Percentiles rank a stretch among this genome's conserved stretches.
Evolutionary conservation across 1,139 yeast genomes (phyloP).

Genomic region (Protomyces arabidopsidicola): DNA sequence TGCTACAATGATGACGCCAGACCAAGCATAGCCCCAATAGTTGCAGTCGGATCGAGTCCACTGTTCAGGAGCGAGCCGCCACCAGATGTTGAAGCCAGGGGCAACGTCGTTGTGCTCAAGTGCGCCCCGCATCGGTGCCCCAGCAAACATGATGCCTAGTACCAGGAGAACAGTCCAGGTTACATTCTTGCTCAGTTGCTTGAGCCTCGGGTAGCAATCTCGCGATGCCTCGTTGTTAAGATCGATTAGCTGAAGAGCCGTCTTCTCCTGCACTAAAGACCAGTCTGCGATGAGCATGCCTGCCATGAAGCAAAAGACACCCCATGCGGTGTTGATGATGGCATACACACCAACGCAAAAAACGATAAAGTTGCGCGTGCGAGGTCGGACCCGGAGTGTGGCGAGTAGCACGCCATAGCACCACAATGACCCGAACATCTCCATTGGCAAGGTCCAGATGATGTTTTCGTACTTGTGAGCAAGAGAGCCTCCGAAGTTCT

Average conservation of each 20-base stretch:
- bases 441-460: slow-evolving; percentile 10
- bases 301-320: slow-evolving; percentile 7
- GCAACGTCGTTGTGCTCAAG: not conserved
- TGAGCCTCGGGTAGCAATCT: not conserved
- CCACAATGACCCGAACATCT: slow-evolving; percentile 7
- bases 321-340: not conserved
- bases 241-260: not conserved
- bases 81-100: not conserved
- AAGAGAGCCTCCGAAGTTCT: not conserved
- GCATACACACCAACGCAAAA: not conserved
- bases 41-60: not conserved
- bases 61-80: slow-evolving; percentile 5
- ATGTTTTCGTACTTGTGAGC: slow-evolving; percentile 9
- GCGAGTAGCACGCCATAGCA: slow-evolving; percentile 3
- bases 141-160: slow-evolving; percentile 8
- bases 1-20: not conserved
- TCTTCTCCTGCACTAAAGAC: not conserved
- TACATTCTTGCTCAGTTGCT: not conserved
- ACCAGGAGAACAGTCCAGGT: not conserved
- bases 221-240: too few species aligned
- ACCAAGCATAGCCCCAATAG: slow-evolving; percentile 5
- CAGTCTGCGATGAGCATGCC: slow-evolving; percentile 13
- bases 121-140: slow-evolving; percentile 3
- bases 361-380: not conserved
- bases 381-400: not conserved